Evolutionary conservation across 2,329 filamentous ascomycete species (phyloP), one percentile per base, ranked within the genome.

Genomic region (Cryphonectria parasitica): DNA sequence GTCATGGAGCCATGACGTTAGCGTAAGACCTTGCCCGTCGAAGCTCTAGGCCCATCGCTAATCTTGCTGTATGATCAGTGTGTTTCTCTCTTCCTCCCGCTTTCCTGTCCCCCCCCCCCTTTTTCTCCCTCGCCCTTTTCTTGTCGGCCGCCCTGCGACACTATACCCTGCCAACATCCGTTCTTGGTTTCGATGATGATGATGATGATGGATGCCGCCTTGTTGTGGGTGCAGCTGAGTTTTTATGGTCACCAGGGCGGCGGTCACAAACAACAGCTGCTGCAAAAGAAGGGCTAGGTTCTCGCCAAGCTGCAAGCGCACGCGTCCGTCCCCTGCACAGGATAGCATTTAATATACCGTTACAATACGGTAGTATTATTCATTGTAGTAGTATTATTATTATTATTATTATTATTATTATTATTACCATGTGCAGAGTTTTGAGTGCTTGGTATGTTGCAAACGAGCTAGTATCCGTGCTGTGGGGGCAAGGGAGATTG

Each of bases 1-100:
- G 45, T 49, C 45, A 49, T 43, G 15, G 13, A 17, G 15, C 69
- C 45, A 67, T 65, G 69, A 64, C 69, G 67, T 64, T 64, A 41
- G 36, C 15, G 31, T 49, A 28, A 31, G 39, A 22, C 0, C 19
- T 36, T 63, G 6, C 13, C 10, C n/a, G n/a, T n/a, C n/a, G n/a
- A n/a, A 25, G 49, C 49, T 25, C 49, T 54, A 54, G 49, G 49
- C 49, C 54, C 25, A 58, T 58, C 54, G 25, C 19, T 5, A 19
- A 17, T 19, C 6, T 58, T 3, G 54, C 28, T 28, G 54, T 34
- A 25, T 58, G 56, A 60, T 31, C 56, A 60, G 56, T 60, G 1
- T 31, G 13, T 43, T 3, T 43, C 13, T 41, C 39, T 41, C 10
- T 41, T 8, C 11, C 39, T 41, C 39, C 15, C 13, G 11, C 39